Base-by-base conservation (phyloP, 345 rosid species). In the Eucalyptus pauciflora region DNA sequence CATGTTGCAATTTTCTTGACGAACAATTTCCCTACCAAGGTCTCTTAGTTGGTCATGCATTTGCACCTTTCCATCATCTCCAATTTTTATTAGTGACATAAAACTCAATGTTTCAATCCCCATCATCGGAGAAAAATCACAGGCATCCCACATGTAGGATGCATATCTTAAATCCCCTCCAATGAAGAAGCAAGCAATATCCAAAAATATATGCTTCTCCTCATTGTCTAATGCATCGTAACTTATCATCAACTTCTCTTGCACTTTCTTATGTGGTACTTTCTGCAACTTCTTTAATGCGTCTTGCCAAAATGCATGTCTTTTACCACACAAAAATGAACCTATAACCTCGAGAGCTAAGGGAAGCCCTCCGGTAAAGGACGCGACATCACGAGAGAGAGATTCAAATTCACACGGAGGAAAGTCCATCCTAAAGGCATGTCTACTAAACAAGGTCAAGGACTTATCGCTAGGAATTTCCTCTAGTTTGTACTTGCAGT, bases 381-480 rank as follows among this genome's bases (percentile, higher is more conserved):
- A 46, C 4, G 2, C 4, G 1, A 46, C 10, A 1, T 1, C 49
- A 46, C 1, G 1, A 1, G 49, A 46, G 49, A 46, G 49, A 46
- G 49, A 10, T 1, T 46, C 49, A 46, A 46, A 46, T 10, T 3
- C 49, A 46, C 12, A 46, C 12, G 49, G 4, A 50, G 52, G 18
- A 50, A 3, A 50, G 18, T 50, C 18, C 7, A 0, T 15, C 18
- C 3, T 14, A 15, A 50, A 50, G 1, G 52, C 52, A 15, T 50
- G 52, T 50, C 52, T 15, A 50, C 52, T 50, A 0, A 50, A 50
- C 52, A 50, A 50, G 0, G 1, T 1, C 18, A 50, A 50, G 0
- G 52, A 50, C 0, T 15, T 0, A 50, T 5, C 7, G 0, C 2
- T 0, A 5, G 7, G 3, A 0, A 50, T 15, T 50, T 15, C 52